A percentile compares a stretch with the other conserved stretches of the same genome.
phyloP scores from a whole-genome alignment of 2,329 filamentous ascomycete species.

The Plectosphaerella sp. region DNA sequence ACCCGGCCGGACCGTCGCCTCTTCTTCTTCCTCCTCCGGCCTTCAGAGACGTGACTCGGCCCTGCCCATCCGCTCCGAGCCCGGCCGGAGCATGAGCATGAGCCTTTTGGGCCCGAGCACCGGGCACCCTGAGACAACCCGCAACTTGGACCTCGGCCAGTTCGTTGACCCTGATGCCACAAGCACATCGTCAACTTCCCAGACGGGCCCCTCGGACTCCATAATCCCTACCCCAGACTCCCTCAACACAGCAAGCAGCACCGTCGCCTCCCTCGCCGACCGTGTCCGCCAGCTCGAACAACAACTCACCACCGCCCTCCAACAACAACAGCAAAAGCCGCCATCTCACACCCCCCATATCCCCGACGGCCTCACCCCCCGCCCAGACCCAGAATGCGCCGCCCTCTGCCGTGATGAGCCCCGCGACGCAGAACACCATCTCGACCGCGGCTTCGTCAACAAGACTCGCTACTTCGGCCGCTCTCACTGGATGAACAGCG shows the following conservation, averaged over 20 bases:
- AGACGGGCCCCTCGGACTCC: conserved; percentile 1
- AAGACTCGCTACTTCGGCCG: conserved; percentile 42
- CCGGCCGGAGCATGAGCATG: neutral
- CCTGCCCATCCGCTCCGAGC: neutral
- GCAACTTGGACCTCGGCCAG: neutral
- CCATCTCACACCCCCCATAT: neutral
- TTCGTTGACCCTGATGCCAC: neutral
- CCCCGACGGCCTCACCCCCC: neutral
- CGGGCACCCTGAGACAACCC: neutral
- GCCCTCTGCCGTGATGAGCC: conserved; percentile 2
- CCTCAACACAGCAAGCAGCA: conserved; percentile 11
- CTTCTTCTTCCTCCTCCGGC: neutral
- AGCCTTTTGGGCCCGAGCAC: neutral
- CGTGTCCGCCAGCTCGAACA: conserved; percentile 39
- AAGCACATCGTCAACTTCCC: too few species aligned
- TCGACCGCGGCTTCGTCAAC: conserved; percentile 25
- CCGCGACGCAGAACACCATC: neutral
- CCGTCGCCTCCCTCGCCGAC: conserved; percentile 25
- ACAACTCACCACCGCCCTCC: conserved; percentile 21
- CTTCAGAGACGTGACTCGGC: neutral
- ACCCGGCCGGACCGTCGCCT: neutral
- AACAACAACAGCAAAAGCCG: neutral
- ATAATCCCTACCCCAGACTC: conserved; percentile 1
- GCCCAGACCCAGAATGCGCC: neutral
- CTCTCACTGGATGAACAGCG: conserved; percentile 46